A percentile compares a stretch with the other conserved stretches of the same genome.
phyloP scores from a whole-genome alignment of 345 rosid genomes.

The Eutrema yunnanense region DNA sequence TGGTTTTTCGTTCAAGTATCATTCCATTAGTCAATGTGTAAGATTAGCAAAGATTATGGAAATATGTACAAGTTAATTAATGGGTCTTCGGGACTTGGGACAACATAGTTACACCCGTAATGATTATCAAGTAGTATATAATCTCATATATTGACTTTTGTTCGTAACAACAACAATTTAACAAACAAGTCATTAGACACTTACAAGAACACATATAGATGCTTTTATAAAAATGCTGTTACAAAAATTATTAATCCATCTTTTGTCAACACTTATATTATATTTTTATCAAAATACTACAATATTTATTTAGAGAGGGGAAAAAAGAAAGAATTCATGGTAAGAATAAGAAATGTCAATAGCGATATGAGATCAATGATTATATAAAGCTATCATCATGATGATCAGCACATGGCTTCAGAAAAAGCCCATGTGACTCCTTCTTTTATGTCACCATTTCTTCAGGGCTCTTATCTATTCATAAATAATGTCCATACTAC shows the following conservation, averaged over 20 bases:
- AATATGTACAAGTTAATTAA: not conserved
- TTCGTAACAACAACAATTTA: not conserved
- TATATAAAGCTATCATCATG: conserved; percentile 16
- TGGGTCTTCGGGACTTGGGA: not conserved
- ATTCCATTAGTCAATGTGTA: not conserved
- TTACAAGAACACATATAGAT: conserved; percentile 11
- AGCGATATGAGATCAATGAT: conserved; percentile 14
- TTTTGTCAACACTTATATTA: conserved; percentile 9
- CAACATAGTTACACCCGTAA: not conserved
- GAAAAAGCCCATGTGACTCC: conserved; percentile 24
- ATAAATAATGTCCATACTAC: conserved; percentile 3
- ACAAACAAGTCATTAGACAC: conserved; percentile 15
- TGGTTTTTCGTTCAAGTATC: not conserved
- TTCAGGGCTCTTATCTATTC: conserved; percentile 23
- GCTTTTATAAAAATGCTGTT: not conserved
- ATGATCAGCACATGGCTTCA: conserved; percentile 29
- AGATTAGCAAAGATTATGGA: not conserved
- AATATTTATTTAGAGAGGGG: not conserved
- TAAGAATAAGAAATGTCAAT: conserved; percentile 24
- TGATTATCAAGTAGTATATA: conserved; percentile 9
- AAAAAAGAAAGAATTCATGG: not conserved
- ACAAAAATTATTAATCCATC: not conserved
- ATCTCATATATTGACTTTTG: conserved; percentile 13
- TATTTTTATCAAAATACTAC: not conserved
- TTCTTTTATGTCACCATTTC: conserved; percentile 18